phyloP scores from a whole-genome alignment of 2,329 filamentous ascomycete species.

The Ophiostoma ulmi region DNA sequence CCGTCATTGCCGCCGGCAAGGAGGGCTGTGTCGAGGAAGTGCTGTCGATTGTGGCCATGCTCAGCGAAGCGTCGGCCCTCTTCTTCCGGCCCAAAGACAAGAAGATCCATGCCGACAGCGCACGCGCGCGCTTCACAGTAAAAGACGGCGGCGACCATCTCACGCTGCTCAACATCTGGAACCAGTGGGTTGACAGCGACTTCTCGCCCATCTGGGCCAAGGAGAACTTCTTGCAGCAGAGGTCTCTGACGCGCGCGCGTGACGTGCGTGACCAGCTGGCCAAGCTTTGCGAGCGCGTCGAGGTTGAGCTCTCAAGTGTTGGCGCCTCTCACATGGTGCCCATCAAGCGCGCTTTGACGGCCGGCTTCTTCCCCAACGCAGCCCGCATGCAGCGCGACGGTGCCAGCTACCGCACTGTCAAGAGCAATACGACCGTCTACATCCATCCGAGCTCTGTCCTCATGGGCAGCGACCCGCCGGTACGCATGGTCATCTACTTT shows the following conservation, averaged over 20 bases:
- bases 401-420: constrained; percentile 84
- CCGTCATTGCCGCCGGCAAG: constrained; percentile 80
- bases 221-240: constrained; percentile 91
- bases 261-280: constrained; percentile 90
- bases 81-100: constrained; percentile 97
- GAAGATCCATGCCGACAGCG: constrained; percentile 90
- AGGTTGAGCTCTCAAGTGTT: constrained; percentile 66
- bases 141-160: constrained; percentile 88
- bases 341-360: constrained; percentile 81
- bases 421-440: constrained; percentile 81
- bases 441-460: constrained; percentile 85
- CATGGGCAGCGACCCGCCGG: constrained; percentile 68
- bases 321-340: constrained; percentile 68
- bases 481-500: constrained; percentile 81
- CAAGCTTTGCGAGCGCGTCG: constrained; percentile 88
- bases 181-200: constrained; percentile 90
- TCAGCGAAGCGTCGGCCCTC: constrained; percentile 78
- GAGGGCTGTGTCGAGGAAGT: constrained; percentile 93
- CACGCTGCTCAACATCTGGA: constrained; percentile 86
- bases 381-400: constrained; percentile 77
- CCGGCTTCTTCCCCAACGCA: constrained; percentile 92
- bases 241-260: constrained; percentile 78
- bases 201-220: constrained; percentile 82
- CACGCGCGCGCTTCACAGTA: constrained; percentile 79
- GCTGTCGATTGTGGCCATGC: constrained; percentile 88